These are phyloP conservation scores for Saccharomycopsis fermentans DNA, from an alignment of 805 yeast genomes.

Conservation along the genomic window DNA sequence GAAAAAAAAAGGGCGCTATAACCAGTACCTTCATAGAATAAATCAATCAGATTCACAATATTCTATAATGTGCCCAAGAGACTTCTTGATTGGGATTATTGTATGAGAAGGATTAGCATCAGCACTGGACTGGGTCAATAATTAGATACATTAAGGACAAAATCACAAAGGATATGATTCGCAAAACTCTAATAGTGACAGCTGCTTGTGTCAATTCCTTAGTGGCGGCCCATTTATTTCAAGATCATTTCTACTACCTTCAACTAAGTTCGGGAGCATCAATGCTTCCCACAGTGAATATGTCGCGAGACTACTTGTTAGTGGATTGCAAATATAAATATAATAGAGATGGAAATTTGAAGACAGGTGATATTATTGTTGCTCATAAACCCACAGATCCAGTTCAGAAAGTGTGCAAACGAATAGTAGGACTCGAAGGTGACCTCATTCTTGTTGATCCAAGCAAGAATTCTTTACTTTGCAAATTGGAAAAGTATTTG, in stretches of 20 bases:
- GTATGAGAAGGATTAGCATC: background rate
- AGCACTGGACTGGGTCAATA: background rate
- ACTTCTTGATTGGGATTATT: too few relatives aligned
- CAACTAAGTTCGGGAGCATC: slow-evolving; percentile 86
- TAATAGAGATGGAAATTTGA: slow-evolving; percentile 44
- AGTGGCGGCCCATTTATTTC: slow-evolving; percentile 47
- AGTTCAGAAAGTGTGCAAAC: slow-evolving; percentile 73
- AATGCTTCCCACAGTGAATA: slow-evolving; percentile 84
- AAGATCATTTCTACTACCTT: slow-evolving; percentile 58
- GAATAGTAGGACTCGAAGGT: slow-evolving; percentile 95
- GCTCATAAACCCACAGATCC: slow-evolving; percentile 89
- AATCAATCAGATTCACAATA: background rate
- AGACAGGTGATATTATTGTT: slow-evolving; percentile 80
- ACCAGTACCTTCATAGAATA: background rate
- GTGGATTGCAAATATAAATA: slow-evolving; percentile 52
- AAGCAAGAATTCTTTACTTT: slow-evolving; percentile 39
- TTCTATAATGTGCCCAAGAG: too few relatives aligned
- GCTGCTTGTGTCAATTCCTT: slow-evolving; percentile 21
- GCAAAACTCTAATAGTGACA: background rate
- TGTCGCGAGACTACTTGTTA: slow-evolving; percentile 68
- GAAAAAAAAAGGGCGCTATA: background rate
- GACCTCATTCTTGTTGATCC: slow-evolving; percentile 80
- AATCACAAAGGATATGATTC: background rate
- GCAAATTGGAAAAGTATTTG: slow-evolving; percentile 21
- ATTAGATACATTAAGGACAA: too few relatives aligned